A percentile compares a stretch with the other conserved stretches of the same genome.
phyloP scores from a whole-genome alignment of 441 rosid genomes.

The Brassica hybrid region DNA sequence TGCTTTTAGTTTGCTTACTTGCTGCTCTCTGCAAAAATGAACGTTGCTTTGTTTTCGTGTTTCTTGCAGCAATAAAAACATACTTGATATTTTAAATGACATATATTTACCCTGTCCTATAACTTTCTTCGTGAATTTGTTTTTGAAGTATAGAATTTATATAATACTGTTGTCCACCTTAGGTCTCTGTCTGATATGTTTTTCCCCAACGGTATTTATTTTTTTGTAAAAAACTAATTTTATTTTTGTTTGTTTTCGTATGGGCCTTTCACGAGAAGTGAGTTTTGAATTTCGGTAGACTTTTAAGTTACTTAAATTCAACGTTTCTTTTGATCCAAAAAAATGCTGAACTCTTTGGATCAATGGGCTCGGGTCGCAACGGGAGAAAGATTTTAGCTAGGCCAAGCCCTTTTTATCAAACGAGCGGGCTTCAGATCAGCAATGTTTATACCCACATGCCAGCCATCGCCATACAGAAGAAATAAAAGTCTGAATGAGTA shows the following conservation, averaged over 20 bases:
- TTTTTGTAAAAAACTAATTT: constrained; percentile 10
- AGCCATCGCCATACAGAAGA: neutral
- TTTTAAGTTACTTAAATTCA: neutral
- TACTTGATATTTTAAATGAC: neutral
- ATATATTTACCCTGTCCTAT: constrained; percentile 13
- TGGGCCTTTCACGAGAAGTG: neutral
- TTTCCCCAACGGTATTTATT: constrained; percentile 35
- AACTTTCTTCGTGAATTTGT: constrained; percentile 7
- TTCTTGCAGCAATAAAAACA: constrained; percentile 19
- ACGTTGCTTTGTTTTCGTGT: constrained; percentile 65
- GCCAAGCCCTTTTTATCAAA: neutral
- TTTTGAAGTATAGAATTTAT: neutral
- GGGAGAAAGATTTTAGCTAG: neutral
- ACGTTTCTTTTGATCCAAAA: neutral
- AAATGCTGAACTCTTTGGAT: neutral
- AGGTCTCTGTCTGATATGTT: constrained; percentile 30
- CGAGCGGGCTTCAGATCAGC: neutral
- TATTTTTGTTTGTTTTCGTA: constrained; percentile 7
- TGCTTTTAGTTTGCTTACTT: constrained; percentile 22
- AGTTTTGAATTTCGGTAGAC: neutral
- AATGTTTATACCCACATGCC: neutral
- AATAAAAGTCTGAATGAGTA: neutral
- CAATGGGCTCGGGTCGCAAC: neutral
- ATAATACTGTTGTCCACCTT: constrained; percentile 18
- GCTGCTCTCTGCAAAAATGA: constrained; percentile 62